Evolutionary conservation across 148 eudicot species (phyloP).

Genomic region (Diospyros lotus): DNA sequence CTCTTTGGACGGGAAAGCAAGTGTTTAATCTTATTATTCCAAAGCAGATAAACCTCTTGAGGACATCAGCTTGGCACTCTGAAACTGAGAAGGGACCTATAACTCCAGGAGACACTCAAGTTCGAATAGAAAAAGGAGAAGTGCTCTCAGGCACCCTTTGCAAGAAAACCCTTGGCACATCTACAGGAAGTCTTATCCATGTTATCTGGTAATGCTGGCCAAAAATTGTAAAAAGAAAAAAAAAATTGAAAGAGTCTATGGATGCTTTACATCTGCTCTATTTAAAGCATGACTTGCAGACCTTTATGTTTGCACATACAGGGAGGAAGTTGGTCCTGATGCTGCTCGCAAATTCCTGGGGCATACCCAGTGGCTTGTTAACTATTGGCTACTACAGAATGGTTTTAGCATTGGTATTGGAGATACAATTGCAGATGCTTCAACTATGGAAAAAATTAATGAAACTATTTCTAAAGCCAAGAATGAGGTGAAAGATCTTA

Average conservation of each 20-base stretch:
- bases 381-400: slow-evolving; percentile 93
- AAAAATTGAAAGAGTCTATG: too few relatives aligned
- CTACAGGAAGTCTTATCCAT: slow-evolving; percentile 93
- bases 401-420: slow-evolving; percentile 98
- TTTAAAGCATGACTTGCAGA: not conserved
- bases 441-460: slow-evolving; percentile 88
- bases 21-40: slow-evolving; percentile 96
- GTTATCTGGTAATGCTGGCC: slow-evolving; percentile 65
- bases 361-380: slow-evolving; percentile 99
- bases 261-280: not conserved
- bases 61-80: slow-evolving; percentile 88
- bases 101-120: slow-evolving; percentile 96
- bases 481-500: slow-evolving; percentile 84
- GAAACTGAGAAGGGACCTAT: slow-evolving; percentile 73
- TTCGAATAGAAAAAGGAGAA: slow-evolving; percentile 90
- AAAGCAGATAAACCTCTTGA: slow-evolving; percentile 88
- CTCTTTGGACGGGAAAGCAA: slow-evolving; percentile 99
- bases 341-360: slow-evolving; percentile 99
- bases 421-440: slow-evolving; percentile 98
- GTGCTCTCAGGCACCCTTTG: slow-evolving; percentile 89
- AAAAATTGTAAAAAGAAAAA: not conserved
- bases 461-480: slow-evolving; percentile 92
- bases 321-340: slow-evolving; percentile 99
- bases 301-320: slow-evolving; percentile 19
- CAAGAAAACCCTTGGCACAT: slow-evolving; percentile 91